These are phyloP conservation scores for Trypanosoma congolense DNA, from an alignment of 208 protist genomes.

Conservation along the genomic window DNA sequence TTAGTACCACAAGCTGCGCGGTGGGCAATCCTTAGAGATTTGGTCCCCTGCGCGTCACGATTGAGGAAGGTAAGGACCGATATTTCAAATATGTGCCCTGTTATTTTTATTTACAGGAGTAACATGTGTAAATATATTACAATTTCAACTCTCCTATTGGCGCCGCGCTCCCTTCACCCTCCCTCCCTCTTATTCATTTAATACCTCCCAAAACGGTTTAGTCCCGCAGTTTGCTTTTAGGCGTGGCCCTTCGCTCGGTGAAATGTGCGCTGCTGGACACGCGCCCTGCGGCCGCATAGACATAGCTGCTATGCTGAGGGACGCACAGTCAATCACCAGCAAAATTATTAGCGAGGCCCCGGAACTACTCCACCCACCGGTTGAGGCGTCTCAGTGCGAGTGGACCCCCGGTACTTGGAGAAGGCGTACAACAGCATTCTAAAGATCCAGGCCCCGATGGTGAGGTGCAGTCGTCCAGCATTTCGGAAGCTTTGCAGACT, in stretches of 20 bases:
- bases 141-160: too few relatives aligned
- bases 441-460: constrained; percentile 90
- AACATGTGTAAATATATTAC: too few relatives aligned
- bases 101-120: too few relatives aligned
- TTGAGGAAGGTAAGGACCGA: too few relatives aligned
- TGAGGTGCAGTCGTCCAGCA: constrained; percentile 85
- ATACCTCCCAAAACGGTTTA: neutral
- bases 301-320: constrained; percentile 25
- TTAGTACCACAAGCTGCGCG: constrained; percentile 17
- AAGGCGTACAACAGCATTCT: constrained; percentile 38
- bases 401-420: neutral
- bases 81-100: too few relatives aligned
- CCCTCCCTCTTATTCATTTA: neutral
- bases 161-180: too few relatives aligned
- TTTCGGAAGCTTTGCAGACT: constrained; percentile 72
- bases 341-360: constrained; percentile 7
- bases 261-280: neutral
- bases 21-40: constrained; percentile 9
- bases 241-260: neutral
- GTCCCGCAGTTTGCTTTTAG: neutral
- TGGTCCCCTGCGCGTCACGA: too few relatives aligned
- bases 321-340: constrained; percentile 20
- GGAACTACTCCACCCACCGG: constrained; percentile 1
- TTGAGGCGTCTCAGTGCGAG: constrained; percentile 4
- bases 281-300: constrained; percentile 22